Evolutionary conservation across 192 early-diverging fungal genomes (phyloP).

Genomic region (Spizellomyces sp.): DNA sequence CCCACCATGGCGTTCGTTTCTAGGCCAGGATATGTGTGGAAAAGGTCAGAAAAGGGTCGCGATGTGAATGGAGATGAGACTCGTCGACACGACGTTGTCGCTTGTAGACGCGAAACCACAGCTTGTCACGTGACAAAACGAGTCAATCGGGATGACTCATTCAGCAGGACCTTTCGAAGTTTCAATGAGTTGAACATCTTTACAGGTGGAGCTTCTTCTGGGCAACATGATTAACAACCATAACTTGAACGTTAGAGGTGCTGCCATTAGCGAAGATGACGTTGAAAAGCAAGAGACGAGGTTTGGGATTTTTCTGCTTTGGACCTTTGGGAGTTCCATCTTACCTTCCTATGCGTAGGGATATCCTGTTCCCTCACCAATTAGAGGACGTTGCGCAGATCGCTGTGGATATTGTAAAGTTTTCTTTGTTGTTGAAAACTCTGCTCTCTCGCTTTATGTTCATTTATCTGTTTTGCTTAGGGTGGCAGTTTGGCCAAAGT

Average conservation of each 20-base stretch:
- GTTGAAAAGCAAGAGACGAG: slow-evolving; percentile 24
- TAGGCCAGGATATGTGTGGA: too few relatives aligned
- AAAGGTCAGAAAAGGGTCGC: too few relatives aligned
- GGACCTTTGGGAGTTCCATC: background rate
- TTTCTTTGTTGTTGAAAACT: too few relatives aligned
- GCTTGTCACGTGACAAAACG: background rate
- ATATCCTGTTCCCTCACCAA: slow-evolving; percentile 89
- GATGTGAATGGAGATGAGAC: too few relatives aligned
- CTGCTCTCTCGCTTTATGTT: background rate
- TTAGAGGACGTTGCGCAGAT: slow-evolving; percentile 80
- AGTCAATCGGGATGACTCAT: background rate
- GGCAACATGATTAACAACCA: slow-evolving; percentile 13
- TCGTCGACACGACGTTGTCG: background rate
- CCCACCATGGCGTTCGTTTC: too few relatives aligned
- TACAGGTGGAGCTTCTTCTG: too few relatives aligned
- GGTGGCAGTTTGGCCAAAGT: slow-evolving; percentile 65
- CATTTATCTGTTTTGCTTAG: slow-evolving; percentile 12
- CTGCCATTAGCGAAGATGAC: slow-evolving; percentile 29
- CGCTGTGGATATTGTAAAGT: slow-evolving; percentile 82
- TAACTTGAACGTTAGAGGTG: slow-evolving; percentile 33
- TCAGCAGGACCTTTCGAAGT: background rate
- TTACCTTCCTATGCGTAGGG: slow-evolving; percentile 41
- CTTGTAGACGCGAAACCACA: background rate
- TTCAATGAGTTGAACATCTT: background rate
- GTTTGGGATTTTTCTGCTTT: background rate